These are phyloP conservation scores for Boletellus ananas DNA, from an alignment of 768 basidiomycete species.

Conservation along the genomic window DNA sequence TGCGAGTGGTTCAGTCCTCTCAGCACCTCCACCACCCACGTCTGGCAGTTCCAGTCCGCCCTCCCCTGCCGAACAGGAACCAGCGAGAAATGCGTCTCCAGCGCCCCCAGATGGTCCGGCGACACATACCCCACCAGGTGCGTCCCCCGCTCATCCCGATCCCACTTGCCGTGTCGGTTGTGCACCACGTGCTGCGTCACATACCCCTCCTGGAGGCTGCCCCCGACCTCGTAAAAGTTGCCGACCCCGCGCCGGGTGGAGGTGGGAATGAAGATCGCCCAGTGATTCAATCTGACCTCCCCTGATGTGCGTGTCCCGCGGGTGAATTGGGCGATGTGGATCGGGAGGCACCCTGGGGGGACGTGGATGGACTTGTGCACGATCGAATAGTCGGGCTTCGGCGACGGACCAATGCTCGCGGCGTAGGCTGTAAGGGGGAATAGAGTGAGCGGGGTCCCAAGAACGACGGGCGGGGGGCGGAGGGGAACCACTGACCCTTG, in stretches of 20 bases:
- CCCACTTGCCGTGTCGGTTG: conserved; percentile 13
- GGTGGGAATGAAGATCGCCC: conserved; percentile 24
- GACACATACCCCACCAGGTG: conserved; percentile 14
- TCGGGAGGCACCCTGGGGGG: conserved; percentile 13
- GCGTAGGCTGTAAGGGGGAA: conserved; percentile 8
- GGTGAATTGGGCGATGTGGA: conserved; percentile 14
- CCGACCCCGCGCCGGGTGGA: conserved; percentile 16
- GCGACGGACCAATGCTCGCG: neutral
- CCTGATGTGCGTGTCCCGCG: conserved; percentile 2
- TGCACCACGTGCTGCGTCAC: conserved; percentile 13
- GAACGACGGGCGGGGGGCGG: no score
- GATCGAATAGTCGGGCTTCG: conserved; percentile 4
- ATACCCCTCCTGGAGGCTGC: conserved; percentile 10
- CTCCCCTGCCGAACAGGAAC: conserved; percentile 10
- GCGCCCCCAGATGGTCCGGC: neutral
- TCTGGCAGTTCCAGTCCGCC: conserved; percentile 18
- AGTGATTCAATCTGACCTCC: conserved; percentile 3
- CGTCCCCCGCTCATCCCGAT: conserved; percentile 7
- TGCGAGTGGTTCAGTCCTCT: conserved; percentile 8
- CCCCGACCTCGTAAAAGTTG: conserved; percentile 18
- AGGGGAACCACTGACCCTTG: conserved; percentile 4
- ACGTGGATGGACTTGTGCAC: conserved; percentile 12
- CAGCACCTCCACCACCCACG: conserved; percentile 19
- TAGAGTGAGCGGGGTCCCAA: neutral
- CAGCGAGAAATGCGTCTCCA: conserved; percentile 11